Evolutionary conservation across 345 rosid species (phyloP).

Genomic region (Abelmoschus esculentus): DNA sequence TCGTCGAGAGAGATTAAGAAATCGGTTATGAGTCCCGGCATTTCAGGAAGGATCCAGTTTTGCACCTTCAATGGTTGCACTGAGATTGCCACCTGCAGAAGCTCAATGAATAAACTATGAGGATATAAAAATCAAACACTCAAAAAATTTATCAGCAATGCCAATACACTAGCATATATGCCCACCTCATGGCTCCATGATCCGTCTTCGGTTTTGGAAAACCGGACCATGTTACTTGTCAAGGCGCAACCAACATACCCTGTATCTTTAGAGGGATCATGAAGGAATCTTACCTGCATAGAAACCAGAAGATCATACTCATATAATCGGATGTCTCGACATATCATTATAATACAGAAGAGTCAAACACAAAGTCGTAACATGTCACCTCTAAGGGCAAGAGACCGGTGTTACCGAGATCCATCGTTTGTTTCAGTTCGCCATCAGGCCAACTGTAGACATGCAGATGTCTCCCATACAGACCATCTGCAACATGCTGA

Average conservation of each 20-base stretch:
- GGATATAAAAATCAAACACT: neutral
- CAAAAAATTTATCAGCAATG: neutral
- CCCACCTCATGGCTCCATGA: constrained; percentile 82
- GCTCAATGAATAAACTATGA: neutral
- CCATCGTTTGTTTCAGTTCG: constrained; percentile 76
- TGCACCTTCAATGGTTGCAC: constrained; percentile 77
- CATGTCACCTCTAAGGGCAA: constrained; percentile 65
- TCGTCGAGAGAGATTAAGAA: constrained; percentile 87
- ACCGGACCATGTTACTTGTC: constrained; percentile 73
- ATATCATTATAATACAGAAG: neutral
- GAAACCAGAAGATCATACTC: neutral
- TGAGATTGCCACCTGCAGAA: constrained; percentile 55
- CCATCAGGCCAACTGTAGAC: constrained; percentile 90
- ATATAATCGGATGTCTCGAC: neutral
- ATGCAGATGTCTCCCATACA: constrained; percentile 71
- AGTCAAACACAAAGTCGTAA: too few species aligned
- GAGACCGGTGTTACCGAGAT: constrained; percentile 78
- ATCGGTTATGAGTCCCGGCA: constrained; percentile 94
- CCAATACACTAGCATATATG: neutral
- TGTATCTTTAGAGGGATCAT: constrained; percentile 68
- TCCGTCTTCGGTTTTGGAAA: constrained; percentile 65
- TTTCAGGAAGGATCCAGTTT: constrained; percentile 92
- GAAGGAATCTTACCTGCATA: constrained; percentile 77
- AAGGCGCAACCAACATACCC: constrained; percentile 86
- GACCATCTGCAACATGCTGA: constrained; percentile 74